phyloP scores from a whole-genome alignment of 129 eudicot genomes.

The Flaveria robusta region DNA sequence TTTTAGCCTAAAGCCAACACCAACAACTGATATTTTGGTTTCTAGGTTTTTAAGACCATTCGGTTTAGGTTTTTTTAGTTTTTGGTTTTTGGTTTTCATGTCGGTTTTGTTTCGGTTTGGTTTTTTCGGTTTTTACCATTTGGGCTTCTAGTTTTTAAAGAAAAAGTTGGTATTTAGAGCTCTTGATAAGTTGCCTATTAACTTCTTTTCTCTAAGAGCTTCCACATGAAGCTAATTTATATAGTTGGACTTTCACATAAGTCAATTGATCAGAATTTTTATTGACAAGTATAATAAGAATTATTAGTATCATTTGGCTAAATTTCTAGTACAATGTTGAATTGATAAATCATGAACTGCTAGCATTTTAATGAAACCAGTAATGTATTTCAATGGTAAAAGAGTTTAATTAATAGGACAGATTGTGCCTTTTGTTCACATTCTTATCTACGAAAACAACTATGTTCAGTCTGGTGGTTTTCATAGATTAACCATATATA shows the following conservation, averaged over 20 bases:
- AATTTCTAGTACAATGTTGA: constrained; percentile 9
- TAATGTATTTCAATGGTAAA: not conserved
- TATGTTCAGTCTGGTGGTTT: constrained; percentile 16
- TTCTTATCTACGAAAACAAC: too few species aligned
- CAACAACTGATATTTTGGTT: too few species aligned
- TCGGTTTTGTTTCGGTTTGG: too few species aligned
- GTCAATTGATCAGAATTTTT: constrained; percentile 9
- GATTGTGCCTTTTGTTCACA: constrained; percentile 4
- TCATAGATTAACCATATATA: constrained; percentile 6
- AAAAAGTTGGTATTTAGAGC: too few species aligned
- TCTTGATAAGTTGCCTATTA: not conserved
- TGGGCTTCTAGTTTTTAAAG: too few species aligned
- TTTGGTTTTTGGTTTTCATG: too few species aligned
- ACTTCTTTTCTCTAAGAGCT: constrained; percentile 1
- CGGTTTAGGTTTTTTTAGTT: too few species aligned
- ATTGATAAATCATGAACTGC: constrained; percentile 7
- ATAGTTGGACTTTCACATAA: not conserved
- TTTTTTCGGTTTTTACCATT: too few species aligned
- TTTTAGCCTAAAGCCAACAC: too few species aligned
- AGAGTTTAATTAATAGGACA: constrained; percentile 1
- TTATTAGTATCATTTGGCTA: constrained; percentile 1
- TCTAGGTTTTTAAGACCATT: too few species aligned
- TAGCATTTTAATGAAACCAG: not conserved
- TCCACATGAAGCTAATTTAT: not conserved
- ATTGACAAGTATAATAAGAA: not conserved